A percentile compares a stretch with the other conserved stretches of the same genome.
phyloP scores from a whole-genome alignment of 2,329 filamentous ascomycete species.

The Scytalidium lignicola region DNA sequence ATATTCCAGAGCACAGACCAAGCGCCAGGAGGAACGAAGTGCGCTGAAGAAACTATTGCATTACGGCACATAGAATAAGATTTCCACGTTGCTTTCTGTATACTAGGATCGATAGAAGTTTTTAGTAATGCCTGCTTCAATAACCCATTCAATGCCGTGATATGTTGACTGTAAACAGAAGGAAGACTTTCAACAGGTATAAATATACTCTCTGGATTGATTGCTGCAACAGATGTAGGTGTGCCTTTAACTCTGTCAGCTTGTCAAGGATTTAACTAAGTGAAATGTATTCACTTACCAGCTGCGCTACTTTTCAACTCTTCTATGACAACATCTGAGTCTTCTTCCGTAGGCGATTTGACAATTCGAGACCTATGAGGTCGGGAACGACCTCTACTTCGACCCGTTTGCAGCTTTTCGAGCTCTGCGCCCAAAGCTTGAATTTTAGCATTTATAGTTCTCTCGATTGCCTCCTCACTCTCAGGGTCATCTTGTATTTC shows the following conservation, averaged over 20 bases:
- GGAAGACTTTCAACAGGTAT: neutral
- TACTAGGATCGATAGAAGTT: conserved; percentile 6
- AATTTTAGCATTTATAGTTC: neutral
- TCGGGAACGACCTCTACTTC: neutral
- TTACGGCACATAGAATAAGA: conserved; percentile 45
- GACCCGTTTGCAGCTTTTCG: neutral
- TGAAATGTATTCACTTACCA: neutral
- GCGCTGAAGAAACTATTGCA: conserved; percentile 39
- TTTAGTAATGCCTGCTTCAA: neutral
- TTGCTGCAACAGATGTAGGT: neutral
- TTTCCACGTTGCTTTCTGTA: conserved; percentile 38
- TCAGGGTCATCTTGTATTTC: conserved; percentile 13
- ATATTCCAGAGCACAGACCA: conserved; percentile 65
- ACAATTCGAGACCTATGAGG: neutral
- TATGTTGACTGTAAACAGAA: neutral
- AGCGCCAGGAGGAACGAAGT: conserved; percentile 51
- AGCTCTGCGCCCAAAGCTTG: neutral
- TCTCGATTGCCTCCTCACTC: conserved; percentile 5
- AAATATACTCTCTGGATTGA: neutral
- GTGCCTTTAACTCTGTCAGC: neutral
- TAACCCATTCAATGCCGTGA: neutral
- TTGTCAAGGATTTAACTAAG: neutral
- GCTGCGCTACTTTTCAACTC: neutral
- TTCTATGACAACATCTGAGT: neutral
- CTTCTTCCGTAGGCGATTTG: neutral